Evolutionary conservation across 2,329 filamentous ascomycete genomes (phyloP), one percentile per base, ranked within the genome.

Genomic region (Fusarium heterosporum): DNA sequence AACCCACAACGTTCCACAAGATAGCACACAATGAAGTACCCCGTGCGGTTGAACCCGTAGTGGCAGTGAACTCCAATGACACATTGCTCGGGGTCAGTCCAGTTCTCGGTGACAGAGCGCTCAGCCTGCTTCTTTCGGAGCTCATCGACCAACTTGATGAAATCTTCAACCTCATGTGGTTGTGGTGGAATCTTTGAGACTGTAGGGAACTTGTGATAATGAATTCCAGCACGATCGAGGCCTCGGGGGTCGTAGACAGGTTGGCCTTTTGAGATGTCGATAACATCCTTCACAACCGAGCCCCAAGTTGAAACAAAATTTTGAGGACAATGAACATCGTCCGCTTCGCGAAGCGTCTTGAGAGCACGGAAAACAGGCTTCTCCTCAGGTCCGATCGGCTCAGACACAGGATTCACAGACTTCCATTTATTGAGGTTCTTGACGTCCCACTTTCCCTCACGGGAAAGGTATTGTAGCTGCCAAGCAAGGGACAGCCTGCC

Each of bases 381-480:
- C 36, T 61, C 74, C 8, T 48, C 29, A 8, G 73, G 78, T 4
- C 86, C 92, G 61, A 98, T 96, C 5, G 90, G 89, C 2, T 86
- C 84, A 0, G 92, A 96, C 2, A 97, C 92, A 1, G 93, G 91
- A 2, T 82, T 79, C 1, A 96, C 91, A 17, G 88, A 88, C 76
- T 92, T 87, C 95, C 95, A 98, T 75, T 98, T 98, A 60, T 87
- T 89, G 12, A 97, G 84, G 73, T 98, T 98, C 80, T 98, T 98
- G 69, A 98, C 93, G 74, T 97, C 95, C 95, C 95, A 98, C 80
- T 98, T 98, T 4, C 94, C 94, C 69, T 93, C 92, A 3, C 91
- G 93, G 4, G 91, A 93, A 25, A 98, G 87, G 72, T 96, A 90
- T 72, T 95, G 91, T 16, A 98, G 83, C 78, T 98, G 95, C 94